A percentile compares a stretch with the other conserved stretches of the same genome.
phyloP scores from a whole-genome alignment of 805 yeast species.

The Candida ascalaphidarum region DNA sequence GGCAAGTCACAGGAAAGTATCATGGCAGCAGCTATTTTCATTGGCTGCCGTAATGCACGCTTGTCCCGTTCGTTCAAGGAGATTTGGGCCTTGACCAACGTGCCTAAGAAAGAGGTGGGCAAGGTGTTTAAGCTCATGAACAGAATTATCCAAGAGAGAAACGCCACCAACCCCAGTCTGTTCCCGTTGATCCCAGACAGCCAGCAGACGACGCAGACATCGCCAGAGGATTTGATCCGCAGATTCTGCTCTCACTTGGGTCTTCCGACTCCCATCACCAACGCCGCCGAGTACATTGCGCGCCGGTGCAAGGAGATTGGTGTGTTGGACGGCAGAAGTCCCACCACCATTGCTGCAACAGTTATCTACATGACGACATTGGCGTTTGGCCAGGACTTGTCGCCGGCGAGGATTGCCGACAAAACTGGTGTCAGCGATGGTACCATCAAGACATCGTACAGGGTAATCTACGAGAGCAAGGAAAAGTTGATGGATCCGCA shows the following conservation, averaged over 20 bases:
- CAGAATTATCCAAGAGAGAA: slow-evolving; percentile 44
- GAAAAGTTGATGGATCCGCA: slow-evolving; percentile 59
- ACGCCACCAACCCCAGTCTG: slow-evolving; percentile 39
- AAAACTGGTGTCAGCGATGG: slow-evolving; percentile 96
- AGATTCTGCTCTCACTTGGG: slow-evolving; percentile 96
- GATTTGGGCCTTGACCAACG: slow-evolving; percentile 89
- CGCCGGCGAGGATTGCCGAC: slow-evolving; percentile 79
- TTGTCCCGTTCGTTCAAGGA: slow-evolving; percentile 95
- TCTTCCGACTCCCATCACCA: slow-evolving; percentile 71
- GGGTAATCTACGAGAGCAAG: slow-evolving; percentile 67
- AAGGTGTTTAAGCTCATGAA: slow-evolving; percentile 81
- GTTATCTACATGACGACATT: slow-evolving; percentile 90
- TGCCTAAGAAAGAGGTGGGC: slow-evolving; percentile 91
- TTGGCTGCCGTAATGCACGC: slow-evolving; percentile 90
- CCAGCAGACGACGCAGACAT: slow-evolving; percentile 70
- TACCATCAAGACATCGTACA: slow-evolving; percentile 88
- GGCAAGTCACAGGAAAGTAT: slow-evolving; percentile 91
- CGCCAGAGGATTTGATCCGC: slow-evolving; percentile 90
- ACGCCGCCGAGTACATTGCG: slow-evolving; percentile 90
- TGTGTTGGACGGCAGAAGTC: slow-evolving; percentile 92
- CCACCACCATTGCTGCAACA: slow-evolving; percentile 96
- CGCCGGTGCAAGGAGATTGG: slow-evolving; percentile 85
- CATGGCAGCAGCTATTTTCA: slow-evolving; percentile 92
- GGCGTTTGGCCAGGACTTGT: slow-evolving; percentile 71
- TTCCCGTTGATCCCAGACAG: slow-evolving; percentile 36